These are phyloP conservation scores for Tetrahymena borealis DNA, from an alignment of 73 alveolate genomes.

Conservation along the genomic window DNA sequence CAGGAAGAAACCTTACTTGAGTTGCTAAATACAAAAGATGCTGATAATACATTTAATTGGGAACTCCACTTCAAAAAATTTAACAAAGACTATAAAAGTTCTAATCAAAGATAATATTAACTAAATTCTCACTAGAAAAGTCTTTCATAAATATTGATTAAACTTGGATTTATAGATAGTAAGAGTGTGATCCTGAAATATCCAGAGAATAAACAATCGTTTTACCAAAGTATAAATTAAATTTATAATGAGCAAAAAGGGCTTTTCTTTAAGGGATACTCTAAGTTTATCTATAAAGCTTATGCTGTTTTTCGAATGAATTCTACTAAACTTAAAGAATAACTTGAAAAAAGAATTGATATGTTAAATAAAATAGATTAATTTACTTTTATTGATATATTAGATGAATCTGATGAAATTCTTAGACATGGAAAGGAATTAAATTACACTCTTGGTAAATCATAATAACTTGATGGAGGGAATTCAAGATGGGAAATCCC, in stretches of 20 bases:
- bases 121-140: not conserved
- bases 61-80: not conserved
- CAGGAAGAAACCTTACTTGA: not conserved
- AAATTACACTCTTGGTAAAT: constrained; percentile 7
- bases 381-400: not conserved
- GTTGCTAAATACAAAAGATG: not conserved
- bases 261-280: not conserved
- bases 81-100: not conserved
- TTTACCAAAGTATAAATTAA: not conserved
- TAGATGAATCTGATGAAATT: constrained; percentile 23
- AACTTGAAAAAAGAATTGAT: not conserved
- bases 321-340: not conserved
- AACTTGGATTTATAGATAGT: not conserved
- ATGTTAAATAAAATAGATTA: not conserved
- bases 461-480: not conserved
- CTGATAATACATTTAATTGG: not conserved
- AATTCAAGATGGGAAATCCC: constrained; percentile 10
- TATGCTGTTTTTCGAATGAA: not conserved
- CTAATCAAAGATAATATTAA: not conserved
- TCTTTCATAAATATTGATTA: not conserved
- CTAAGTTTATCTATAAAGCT: not conserved
- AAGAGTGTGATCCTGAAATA: not conserved
- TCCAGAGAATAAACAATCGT: not conserved
- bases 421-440: constrained; percentile 2
- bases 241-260: not conserved